Evolutionary conservation across 148 eudicot species (phyloP).

Genomic region (Silene conica): DNA sequence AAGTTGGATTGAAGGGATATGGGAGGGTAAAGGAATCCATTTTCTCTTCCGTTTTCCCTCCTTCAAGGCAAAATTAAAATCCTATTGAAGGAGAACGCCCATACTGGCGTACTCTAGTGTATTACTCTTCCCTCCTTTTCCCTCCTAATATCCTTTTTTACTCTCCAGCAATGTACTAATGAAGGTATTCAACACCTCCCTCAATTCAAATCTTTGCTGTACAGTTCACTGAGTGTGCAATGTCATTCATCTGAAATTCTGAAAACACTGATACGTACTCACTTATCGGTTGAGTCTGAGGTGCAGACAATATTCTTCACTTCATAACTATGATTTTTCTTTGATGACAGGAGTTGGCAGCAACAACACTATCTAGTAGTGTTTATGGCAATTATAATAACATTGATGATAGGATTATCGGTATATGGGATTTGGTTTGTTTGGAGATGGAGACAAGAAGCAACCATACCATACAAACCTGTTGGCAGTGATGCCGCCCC

Average conservation of each 20-base stretch:
- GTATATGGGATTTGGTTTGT: constrained; percentile 53
- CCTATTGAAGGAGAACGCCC: neutral
- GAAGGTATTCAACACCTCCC: neutral
- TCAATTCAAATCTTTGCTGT: neutral
- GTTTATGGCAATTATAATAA: constrained; percentile 36
- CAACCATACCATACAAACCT: constrained; percentile 50
- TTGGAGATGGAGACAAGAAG: constrained; percentile 59
- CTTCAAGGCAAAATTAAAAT: neutral
- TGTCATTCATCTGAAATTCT: neutral
- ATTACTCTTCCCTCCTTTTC: neutral
- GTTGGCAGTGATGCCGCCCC: constrained; percentile 49
- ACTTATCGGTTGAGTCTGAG: too few relatives aligned
- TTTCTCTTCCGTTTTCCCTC: neutral
- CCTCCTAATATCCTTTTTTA: neutral
- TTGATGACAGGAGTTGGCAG: constrained; percentile 68
- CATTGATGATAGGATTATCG: constrained; percentile 44
- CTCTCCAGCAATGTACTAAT: neutral
- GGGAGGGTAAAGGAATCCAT: too few relatives aligned
- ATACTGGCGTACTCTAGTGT: neutral
- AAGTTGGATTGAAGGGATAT: too few relatives aligned
- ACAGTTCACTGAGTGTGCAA: neutral
- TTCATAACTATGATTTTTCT: neutral
- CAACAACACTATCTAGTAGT: constrained; percentile 48
- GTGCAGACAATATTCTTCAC: neutral
- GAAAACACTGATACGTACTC: neutral